Percentiles rank a stretch among this genome's conserved stretches.
phyloP scores from a whole-genome alignment of 495 filamentous ascomycete species.

The Alectoria sarmentosa region DNA sequence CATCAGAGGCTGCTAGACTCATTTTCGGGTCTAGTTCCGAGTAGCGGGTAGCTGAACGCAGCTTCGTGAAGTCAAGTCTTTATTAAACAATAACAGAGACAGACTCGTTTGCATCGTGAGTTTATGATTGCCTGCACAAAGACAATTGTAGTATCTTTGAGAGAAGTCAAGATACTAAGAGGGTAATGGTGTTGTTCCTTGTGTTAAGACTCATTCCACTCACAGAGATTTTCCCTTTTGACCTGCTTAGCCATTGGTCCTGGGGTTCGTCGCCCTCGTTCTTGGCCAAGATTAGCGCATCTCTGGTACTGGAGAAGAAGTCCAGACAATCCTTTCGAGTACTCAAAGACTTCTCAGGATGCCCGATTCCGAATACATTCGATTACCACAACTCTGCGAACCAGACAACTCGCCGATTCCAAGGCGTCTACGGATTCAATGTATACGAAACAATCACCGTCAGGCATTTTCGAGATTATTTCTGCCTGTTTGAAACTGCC shows the following conservation, averaged over 20 bases:
- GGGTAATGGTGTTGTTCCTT: neutral
- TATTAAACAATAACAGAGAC: neutral
- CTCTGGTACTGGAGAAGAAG: neutral
- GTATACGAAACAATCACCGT: neutral
- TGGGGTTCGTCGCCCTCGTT: slow-evolving; percentile 1
- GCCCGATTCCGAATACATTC: neutral
- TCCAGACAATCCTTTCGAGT: neutral
- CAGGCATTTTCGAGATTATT: too few relatives aligned
- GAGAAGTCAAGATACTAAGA: neutral
- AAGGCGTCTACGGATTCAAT: neutral
- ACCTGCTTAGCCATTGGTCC: neutral
- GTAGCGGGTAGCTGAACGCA: too few relatives aligned
- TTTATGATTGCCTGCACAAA: neutral
- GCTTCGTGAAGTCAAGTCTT: too few relatives aligned
- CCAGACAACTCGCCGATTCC: neutral
- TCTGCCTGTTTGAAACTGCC: too few relatives aligned
- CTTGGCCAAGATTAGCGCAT: neutral
- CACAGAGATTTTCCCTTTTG: neutral
- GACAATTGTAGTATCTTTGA: neutral
- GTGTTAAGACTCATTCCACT: neutral
- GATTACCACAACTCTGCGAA: neutral
- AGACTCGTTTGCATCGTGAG: neutral
- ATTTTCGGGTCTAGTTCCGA: too few relatives aligned
- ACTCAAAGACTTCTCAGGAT: neutral
- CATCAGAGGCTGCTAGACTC: too few relatives aligned